A percentile compares a stretch with the other conserved stretches of the same genome.
phyloP scores from a whole-genome alignment of 441 rosid species.

The Aquilaria agallochum region DNA sequence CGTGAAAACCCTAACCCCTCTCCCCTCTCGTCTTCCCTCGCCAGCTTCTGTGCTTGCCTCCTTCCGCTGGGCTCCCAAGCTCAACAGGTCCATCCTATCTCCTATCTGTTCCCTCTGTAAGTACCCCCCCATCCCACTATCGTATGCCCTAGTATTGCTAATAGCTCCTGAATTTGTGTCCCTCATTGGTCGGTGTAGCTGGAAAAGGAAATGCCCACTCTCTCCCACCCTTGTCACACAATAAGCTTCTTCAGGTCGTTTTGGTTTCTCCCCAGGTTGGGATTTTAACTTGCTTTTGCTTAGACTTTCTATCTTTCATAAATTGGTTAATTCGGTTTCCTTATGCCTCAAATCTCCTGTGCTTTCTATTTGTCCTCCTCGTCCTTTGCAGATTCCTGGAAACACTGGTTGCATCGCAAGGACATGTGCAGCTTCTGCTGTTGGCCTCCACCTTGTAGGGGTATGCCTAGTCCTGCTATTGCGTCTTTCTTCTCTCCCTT shows the following conservation, averaged over 20 bases:
- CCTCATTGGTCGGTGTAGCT: slow-evolving; percentile 26
- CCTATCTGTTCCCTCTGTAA: slow-evolving; percentile 36
- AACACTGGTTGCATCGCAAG: slow-evolving; percentile 97
- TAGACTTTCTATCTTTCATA: background rate
- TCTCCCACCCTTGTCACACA: slow-evolving; percentile 31
- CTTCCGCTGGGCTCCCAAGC: slow-evolving; percentile 17
- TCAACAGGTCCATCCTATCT: slow-evolving; percentile 29
- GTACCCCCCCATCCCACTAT: background rate
- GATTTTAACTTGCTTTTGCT: background rate
- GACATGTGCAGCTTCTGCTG: slow-evolving; percentile 96
- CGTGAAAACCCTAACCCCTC: slow-evolving; percentile 33
- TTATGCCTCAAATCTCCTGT: slow-evolving; percentile 6
- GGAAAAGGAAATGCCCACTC: slow-evolving; percentile 37
- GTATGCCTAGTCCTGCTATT: slow-evolving; percentile 20
- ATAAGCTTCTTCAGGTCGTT: slow-evolving; percentile 80
- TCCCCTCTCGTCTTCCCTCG: slow-evolving; percentile 25
- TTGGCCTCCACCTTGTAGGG: slow-evolving; percentile 87
- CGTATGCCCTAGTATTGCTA: background rate
- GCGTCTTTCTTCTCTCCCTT: background rate
- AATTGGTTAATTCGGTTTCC: too few relatives aligned
- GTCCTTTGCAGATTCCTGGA: slow-evolving; percentile 82
- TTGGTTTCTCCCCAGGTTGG: slow-evolving; percentile 89
- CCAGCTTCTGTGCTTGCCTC: slow-evolving; percentile 29
- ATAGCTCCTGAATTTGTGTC: background rate
- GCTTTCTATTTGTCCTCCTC: slow-evolving; percentile 16